phyloP scores from a whole-genome alignment of 495 filamentous ascomycete species.

The Penicillium pancosmium region DNA sequence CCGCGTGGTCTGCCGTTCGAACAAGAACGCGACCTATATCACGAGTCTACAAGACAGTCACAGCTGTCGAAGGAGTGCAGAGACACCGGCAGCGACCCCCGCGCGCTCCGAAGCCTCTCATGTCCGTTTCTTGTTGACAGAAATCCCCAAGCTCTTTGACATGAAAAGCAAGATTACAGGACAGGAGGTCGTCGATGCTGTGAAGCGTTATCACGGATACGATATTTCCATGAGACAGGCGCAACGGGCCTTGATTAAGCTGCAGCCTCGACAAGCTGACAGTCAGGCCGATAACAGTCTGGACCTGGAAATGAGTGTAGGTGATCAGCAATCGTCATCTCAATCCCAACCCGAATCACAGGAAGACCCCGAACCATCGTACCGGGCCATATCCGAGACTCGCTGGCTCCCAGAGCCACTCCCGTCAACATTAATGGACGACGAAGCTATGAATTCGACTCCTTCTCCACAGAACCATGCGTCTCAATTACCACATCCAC shows the following conservation, averaged over 20 bases:
- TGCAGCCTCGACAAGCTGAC: constrained; percentile 37
- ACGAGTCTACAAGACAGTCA: constrained; percentile 50
- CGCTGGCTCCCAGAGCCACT: constrained; percentile 43
- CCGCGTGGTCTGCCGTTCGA: constrained; percentile 50
- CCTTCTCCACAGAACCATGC: constrained; percentile 27
- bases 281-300: constrained; percentile 25
- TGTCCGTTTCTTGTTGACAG: constrained; percentile 46
- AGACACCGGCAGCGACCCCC: constrained; percentile 38
- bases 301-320: constrained; percentile 26
- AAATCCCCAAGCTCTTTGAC: constrained; percentile 52
- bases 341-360: constrained; percentile 27
- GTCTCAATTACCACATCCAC: constrained; percentile 15
- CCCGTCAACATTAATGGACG: constrained; percentile 32
- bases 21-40: constrained; percentile 52
- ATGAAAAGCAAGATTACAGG: constrained; percentile 44
- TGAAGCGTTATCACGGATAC: constrained; percentile 52
- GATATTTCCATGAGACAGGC: constrained; percentile 52
- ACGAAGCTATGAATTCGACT: constrained; percentile 28
- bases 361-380: constrained; percentile 24
- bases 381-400: constrained; percentile 33
- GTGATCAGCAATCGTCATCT: constrained; percentile 25
- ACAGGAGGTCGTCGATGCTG: constrained; percentile 45
- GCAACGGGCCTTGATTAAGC: constrained; percentile 45
- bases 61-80: constrained; percentile 41
- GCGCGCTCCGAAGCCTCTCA: constrained; percentile 53